phyloP scores from a whole-genome alignment of 495 filamentous ascomycete genomes.

The Neurospora sp. region DNA sequence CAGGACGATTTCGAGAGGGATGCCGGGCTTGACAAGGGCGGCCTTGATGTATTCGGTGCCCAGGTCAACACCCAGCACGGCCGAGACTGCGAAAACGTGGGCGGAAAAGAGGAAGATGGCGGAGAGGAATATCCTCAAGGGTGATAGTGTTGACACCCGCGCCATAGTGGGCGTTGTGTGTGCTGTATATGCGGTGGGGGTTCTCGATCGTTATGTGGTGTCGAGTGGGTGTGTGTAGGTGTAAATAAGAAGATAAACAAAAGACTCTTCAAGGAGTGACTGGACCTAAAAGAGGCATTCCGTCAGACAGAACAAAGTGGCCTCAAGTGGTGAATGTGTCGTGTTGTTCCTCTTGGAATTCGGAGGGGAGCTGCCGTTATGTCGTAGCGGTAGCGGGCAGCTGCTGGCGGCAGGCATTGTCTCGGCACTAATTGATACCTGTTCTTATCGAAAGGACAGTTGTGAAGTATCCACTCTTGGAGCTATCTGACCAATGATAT shows the following conservation, averaged over 20 bases:
- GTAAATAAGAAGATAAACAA: background rate
- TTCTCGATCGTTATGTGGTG: slow-evolving; percentile 6
- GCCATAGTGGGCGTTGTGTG: slow-evolving; percentile 30
- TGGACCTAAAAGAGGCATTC: background rate
- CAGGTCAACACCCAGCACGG: slow-evolving; percentile 86
- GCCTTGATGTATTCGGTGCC: slow-evolving; percentile 98
- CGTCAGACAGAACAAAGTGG: background rate
- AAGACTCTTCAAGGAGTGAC: background rate
- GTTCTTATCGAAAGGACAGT: slow-evolving; percentile 29
- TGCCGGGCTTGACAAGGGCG: slow-evolving; percentile 90
- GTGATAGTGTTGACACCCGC: slow-evolving; percentile 26
- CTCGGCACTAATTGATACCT: slow-evolving; percentile 6
- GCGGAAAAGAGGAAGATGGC: slow-evolving; percentile 39
- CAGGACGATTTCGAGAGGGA: slow-evolving; percentile 94
- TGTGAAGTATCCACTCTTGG: slow-evolving; percentile 2
- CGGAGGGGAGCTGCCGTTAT: background rate
- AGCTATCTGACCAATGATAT: background rate
- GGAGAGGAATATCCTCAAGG: slow-evolving; percentile 33
- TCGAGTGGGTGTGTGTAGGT: slow-evolving; percentile 7
- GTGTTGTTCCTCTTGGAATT: background rate
- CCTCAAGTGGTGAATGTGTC: background rate
- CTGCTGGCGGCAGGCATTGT: background rate
- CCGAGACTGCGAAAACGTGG: slow-evolving; percentile 45
- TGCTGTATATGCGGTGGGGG: slow-evolving; percentile 4
- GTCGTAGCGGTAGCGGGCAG: background rate